Conservation (phyloP, 345 rosid genomes). For the Erodium maritimum region DNA sequence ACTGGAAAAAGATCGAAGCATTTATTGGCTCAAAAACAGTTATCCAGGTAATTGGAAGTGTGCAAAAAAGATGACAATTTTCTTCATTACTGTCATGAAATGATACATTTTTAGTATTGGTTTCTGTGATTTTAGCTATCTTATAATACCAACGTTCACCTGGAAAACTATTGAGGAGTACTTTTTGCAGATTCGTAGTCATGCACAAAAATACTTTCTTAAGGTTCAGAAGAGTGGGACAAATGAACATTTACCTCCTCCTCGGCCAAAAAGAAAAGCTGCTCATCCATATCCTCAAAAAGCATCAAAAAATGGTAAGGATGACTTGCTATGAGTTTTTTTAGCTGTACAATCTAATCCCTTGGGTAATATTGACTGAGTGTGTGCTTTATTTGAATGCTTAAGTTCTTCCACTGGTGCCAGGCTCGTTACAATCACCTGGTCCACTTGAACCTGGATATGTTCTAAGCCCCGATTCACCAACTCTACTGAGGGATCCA, state of each 20-base stretch:
- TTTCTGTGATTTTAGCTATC: neutral
- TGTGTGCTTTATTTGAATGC: slow-evolving; percentile 15
- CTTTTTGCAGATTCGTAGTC: slow-evolving; percentile 61
- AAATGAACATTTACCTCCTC: slow-evolving; percentile 81
- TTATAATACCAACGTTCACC: neutral
- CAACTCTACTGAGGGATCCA: slow-evolving; percentile 41
- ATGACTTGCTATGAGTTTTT: slow-evolving; percentile 5
- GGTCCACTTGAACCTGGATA: slow-evolving; percentile 34
- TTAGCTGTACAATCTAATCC: neutral
- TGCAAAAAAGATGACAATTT: neutral
- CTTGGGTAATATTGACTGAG: neutral
- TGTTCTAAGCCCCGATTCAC: slow-evolving; percentile 41
- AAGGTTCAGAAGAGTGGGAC: slow-evolving; percentile 86
- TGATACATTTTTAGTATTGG: neutral
- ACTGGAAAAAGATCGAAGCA: slow-evolving; percentile 92
- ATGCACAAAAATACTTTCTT: slow-evolving; percentile 84
- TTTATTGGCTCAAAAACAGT: slow-evolving; percentile 82
- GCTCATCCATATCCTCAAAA: slow-evolving; percentile 92
- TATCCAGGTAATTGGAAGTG: slow-evolving; percentile 45
- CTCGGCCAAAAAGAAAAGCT: slow-evolving; percentile 85
- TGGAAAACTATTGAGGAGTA: neutral
- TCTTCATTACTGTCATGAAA: neutral
- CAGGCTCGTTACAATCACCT: slow-evolving; percentile 38
- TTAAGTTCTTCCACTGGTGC: slow-evolving; percentile 26
- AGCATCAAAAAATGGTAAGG: slow-evolving; percentile 56